Evolutionary conservation across 208 protist species (phyloP).

Genomic region (Wallacemonas rigidus): DNA sequence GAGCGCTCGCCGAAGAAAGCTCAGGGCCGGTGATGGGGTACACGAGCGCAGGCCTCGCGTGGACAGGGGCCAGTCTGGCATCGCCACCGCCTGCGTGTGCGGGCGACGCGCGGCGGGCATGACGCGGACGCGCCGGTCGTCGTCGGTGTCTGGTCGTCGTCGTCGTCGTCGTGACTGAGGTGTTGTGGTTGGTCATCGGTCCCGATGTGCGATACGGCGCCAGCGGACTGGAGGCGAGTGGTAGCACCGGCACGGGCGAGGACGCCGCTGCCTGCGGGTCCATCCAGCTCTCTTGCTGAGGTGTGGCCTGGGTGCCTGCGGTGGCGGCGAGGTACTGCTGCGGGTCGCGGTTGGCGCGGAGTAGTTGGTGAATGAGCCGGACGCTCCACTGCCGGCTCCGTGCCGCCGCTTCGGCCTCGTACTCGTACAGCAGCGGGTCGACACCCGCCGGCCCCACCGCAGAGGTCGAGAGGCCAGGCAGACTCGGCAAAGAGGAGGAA

Average conservation of each 20-base stretch:
- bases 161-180: not conserved
- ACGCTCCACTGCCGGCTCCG: slow-evolving; percentile 29
- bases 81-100: no score
- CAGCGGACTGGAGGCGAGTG: not conserved
- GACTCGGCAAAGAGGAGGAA: not conserved
- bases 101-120: not conserved
- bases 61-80: not conserved
- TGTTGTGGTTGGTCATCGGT: not conserved
- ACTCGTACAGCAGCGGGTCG: not conserved
- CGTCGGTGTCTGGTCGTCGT: no score
- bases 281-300: not conserved
- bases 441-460: no score
- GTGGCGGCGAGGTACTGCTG: not conserved
- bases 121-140: not conserved
- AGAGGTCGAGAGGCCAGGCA: no score
- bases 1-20: not conserved
- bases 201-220: not conserved
- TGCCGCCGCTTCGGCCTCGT: not conserved
- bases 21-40: not conserved
- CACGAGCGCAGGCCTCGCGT: not conserved
- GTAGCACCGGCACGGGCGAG: slow-evolving; percentile 7
- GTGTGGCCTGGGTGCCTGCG: not conserved
- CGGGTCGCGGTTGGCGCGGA: slow-evolving; percentile 25
- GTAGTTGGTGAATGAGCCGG: slow-evolving; percentile 17
- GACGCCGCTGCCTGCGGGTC: not conserved